Percentiles rank a stretch among this genome's conserved stretches.
Evolutionary conservation across 139 green algal genomes (phyloP).

Genomic region (Mesotaenium endlicherianum): DNA sequence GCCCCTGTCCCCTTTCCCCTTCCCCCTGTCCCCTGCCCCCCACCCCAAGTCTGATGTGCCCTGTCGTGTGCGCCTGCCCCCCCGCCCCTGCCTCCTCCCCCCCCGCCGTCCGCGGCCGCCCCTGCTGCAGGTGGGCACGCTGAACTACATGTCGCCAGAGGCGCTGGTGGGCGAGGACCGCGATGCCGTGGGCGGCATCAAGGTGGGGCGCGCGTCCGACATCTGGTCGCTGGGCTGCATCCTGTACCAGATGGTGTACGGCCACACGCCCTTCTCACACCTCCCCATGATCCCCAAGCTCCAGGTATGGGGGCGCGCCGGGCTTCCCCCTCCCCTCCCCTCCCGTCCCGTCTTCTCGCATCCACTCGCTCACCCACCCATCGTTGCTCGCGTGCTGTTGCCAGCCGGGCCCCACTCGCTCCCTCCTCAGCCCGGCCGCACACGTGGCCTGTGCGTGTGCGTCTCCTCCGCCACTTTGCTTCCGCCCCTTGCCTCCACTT

Average conservation of each 20-base stretch:
- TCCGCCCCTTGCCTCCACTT: no score
- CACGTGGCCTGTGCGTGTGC: neutral
- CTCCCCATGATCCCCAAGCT: slow-evolving; percentile 71
- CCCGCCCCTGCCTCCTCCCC: no score
- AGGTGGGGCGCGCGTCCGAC: slow-evolving; percentile 81
- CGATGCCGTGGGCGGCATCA: slow-evolving; percentile 65
- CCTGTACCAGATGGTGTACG: slow-evolving; percentile 96
- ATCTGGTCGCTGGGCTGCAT: slow-evolving; percentile 96
- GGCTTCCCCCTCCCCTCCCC: no score
- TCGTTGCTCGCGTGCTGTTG: neutral
- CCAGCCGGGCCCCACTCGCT: neutral
- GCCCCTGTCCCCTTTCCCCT: neutral
- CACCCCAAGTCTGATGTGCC: neutral
- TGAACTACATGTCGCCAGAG: slow-evolving; percentile 99
- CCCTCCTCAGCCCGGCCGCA: neutral
- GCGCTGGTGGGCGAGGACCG: slow-evolving; percentile 68
- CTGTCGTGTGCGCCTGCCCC: no score
- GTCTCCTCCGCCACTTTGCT: no score
- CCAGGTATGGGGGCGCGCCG: no score
- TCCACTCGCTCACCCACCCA: no score
- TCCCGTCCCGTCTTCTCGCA: no score
- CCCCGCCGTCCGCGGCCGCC: no score
- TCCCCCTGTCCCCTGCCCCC: neutral
- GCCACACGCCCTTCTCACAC: slow-evolving; percentile 47
- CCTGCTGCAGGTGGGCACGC: slow-evolving; percentile 75